A percentile compares a stretch with the other conserved stretches of the same genome.
phyloP scores from a whole-genome alignment of 2,329 filamentous ascomycete genomes.

The Aspergillus oerlinghausenensis region DNA sequence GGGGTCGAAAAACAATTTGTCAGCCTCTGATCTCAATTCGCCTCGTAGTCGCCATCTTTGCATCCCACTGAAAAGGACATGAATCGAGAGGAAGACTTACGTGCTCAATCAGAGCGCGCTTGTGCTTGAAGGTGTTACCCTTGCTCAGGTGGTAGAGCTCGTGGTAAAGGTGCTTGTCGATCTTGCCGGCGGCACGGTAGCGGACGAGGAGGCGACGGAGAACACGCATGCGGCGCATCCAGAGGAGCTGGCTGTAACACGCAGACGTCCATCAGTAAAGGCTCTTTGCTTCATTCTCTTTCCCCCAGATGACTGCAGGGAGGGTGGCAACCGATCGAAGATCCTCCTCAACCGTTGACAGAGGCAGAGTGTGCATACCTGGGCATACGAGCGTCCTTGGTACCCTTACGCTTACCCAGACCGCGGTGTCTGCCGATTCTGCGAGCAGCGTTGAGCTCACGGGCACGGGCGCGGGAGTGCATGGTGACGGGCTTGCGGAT shows the following conservation, averaged over 20 bases:
- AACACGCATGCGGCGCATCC: conserved; percentile 99
- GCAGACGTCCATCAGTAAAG: conserved; percentile 16
- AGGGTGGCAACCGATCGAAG: background rate
- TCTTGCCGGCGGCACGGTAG: conserved; percentile 99
- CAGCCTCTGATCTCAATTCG: conserved; percentile 1
- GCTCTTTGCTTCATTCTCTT: background rate
- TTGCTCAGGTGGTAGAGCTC: conserved; percentile 99
- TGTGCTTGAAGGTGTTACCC: conserved; percentile 99
- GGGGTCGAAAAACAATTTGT: conserved; percentile 19
- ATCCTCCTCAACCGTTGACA: conserved; percentile 8
- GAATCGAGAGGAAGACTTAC: conserved; percentile 56
- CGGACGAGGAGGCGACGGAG: conserved; percentile 98
- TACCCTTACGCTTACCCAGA: conserved; percentile 99
- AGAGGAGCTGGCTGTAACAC: conserved; percentile 77
- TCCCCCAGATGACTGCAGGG: background rate
- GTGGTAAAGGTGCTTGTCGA: conserved; percentile 99
- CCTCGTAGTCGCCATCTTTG: conserved; percentile 11
- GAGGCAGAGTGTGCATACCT: conserved; percentile 56
- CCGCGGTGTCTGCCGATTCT: conserved; percentile 96
- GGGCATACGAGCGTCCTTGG: conserved; percentile 98
- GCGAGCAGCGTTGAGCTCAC: conserved; percentile 90
- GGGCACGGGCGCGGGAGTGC: conserved; percentile 96
- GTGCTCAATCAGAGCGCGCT: conserved; percentile 99
- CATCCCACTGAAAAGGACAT: background rate
- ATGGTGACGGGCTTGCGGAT: conserved; percentile 99